phyloP scores from a whole-genome alignment of 2,329 filamentous ascomycete genomes.

The Aureobasidium subglaciale region DNA sequence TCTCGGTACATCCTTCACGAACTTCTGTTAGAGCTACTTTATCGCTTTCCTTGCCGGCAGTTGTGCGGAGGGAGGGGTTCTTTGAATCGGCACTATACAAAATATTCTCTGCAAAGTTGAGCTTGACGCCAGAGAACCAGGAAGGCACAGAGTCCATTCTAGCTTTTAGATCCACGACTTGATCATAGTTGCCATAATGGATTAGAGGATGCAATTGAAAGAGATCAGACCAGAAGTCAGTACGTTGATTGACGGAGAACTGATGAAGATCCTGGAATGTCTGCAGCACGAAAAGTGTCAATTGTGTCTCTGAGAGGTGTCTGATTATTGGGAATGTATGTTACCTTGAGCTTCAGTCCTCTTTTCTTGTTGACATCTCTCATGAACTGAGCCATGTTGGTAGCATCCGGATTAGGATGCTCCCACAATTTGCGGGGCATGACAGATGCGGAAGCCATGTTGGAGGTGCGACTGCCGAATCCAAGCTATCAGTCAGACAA shows the following conservation, averaged over 20 bases:
- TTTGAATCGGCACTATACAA: constrained; percentile 51
- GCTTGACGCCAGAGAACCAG: constrained; percentile 67
- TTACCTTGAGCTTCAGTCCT: constrained; percentile 51
- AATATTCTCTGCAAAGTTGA: constrained; percentile 78
- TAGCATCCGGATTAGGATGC: constrained; percentile 35
- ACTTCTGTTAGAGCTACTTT: constrained; percentile 67
- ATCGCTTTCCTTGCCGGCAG: constrained; percentile 59
- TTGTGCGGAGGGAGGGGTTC: constrained; percentile 43
- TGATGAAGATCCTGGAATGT: constrained; percentile 63
- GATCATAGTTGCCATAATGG: constrained; percentile 47
- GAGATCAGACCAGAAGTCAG: constrained; percentile 58
- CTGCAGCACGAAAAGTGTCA: constrained; percentile 29
- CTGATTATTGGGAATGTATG: neutral
- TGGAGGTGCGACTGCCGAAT: neutral
- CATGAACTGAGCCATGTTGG: constrained; percentile 62
- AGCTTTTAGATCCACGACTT: constrained; percentile 59
- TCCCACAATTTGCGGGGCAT: constrained; percentile 42
- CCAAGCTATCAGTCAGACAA: neutral
- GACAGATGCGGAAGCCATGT: constrained; percentile 8
- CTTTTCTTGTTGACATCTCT: constrained; percentile 55
- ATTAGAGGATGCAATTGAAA: constrained; percentile 57
- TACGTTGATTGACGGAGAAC: constrained; percentile 58
- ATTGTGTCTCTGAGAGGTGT: neutral
- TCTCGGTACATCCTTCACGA: constrained; percentile 54
- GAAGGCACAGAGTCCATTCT: constrained; percentile 64